A percentile compares a stretch with the other conserved stretches of the same genome.
These are phyloP conservation scores for Nigrospora oryzae DNA, from an alignment of 2,329 filamentous ascomycete species.

Conservation along the genomic window DNA sequence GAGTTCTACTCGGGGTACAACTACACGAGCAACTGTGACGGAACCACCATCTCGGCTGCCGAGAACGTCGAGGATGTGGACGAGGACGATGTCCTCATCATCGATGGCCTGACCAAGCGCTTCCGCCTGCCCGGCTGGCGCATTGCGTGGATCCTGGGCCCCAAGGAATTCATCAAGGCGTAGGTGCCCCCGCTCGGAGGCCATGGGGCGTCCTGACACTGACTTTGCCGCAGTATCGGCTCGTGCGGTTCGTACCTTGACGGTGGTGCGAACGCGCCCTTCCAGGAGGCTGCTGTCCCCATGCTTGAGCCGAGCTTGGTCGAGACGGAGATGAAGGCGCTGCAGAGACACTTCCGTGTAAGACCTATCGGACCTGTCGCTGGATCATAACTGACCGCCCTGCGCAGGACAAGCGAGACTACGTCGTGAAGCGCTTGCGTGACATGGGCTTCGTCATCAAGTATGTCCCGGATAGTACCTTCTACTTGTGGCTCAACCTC, in stretches of 20 bases:
- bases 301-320: conserved; percentile 89
- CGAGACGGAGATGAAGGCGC: conserved; percentile 74
- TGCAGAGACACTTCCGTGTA: conserved; percentile 78
- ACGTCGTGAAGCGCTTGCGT: conserved; percentile 68
- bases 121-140: conserved; percentile 95
- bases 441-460: conserved; percentile 84
- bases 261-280: conserved; percentile 87
- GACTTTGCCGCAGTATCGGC: conserved; percentile 48
- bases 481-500: conserved; percentile 75
- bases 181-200: conserved; percentile 20
- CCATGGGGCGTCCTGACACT: background rate
- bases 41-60: conserved; percentile 78
- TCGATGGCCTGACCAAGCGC: conserved; percentile 92
- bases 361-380: conserved; percentile 4
- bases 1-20: conserved; percentile 98
- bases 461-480: conserved; percentile 82
- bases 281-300: conserved; percentile 85
- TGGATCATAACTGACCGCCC: conserved; percentile 8
- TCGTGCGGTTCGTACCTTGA: conserved; percentile 92
- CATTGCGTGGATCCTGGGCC: conserved; percentile 91
- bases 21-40: conserved; percentile 88
- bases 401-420: conserved; percentile 76
- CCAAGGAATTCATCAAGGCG: conserved; percentile 93
- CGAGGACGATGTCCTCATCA: conserved; percentile 84
- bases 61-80: conserved; percentile 87